Percentiles rank a stretch among this genome's conserved stretches.
phyloP scores from a whole-genome alignment of 2,329 filamentous ascomycete species.

The Arthrinium puccinioides region DNA sequence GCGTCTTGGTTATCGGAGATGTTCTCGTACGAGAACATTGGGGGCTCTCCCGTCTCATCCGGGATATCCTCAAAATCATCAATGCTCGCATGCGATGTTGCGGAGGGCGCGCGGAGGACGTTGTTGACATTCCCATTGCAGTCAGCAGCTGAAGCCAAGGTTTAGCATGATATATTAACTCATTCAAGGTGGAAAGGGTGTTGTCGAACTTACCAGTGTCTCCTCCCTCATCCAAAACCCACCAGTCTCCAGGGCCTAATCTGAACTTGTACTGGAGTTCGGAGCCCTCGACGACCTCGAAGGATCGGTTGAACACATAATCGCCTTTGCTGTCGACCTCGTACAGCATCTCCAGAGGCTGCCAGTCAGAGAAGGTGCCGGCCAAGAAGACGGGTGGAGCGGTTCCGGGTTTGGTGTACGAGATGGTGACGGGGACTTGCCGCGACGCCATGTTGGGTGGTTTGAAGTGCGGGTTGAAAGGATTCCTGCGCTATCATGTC shows the following conservation, averaged over 20 bases:
- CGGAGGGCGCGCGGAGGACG: slow-evolving; percentile 25
- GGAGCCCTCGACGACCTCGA: slow-evolving; percentile 47
- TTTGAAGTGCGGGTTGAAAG: too few relatives aligned
- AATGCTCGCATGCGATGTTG: slow-evolving; percentile 1
- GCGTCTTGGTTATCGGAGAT: not conserved
- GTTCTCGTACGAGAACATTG: slow-evolving; percentile 15
- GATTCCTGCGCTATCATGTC: too few relatives aligned
- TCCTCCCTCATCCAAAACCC: slow-evolving; percentile 57
- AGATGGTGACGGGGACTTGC: slow-evolving; percentile 45
- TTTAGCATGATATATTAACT: slow-evolving; percentile 7
- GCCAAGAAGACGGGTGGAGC: slow-evolving; percentile 64
- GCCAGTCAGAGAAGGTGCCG: slow-evolving; percentile 63
- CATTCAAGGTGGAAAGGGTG: not conserved
- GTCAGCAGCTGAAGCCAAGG: slow-evolving; percentile 27
- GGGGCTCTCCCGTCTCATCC: slow-evolving; percentile 7
- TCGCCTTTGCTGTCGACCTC: slow-evolving; percentile 43
- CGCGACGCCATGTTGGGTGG: not conserved
- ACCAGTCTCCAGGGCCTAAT: slow-evolving; percentile 60
- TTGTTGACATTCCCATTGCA: slow-evolving; percentile 42
- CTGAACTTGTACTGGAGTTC: slow-evolving; percentile 72
- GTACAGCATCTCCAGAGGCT: slow-evolving; percentile 57
- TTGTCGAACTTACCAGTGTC: slow-evolving; percentile 19
- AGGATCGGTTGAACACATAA: slow-evolving; percentile 48
- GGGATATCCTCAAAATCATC: slow-evolving; percentile 8
- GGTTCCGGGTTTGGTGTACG: slow-evolving; percentile 51